Evolutionary conservation across 306 rosid genomes (phyloP), one percentile per base, ranked within the genome.

Genomic region (Herpetospermum pedunculosum): DNA sequence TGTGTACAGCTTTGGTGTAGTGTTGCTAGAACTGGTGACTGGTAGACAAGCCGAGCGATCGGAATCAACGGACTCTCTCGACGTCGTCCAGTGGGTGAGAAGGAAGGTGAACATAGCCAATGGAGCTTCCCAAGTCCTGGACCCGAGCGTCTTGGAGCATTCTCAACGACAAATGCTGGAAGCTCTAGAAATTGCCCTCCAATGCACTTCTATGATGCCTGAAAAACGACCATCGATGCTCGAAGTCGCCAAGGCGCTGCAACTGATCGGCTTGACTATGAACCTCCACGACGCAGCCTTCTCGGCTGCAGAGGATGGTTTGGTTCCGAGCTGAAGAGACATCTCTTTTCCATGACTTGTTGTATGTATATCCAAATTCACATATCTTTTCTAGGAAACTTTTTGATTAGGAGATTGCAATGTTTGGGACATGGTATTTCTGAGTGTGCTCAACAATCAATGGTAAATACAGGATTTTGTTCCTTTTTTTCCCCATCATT

Each of bases 11-110:
- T 91, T 88, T 74, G 99, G 99, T 25, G 99, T 94, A 18, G 88
- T 94, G 59, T 73, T 94, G 76, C 75, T 94, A 8, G 98, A 94
- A 90, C 92, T 94, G 73, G 78, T 94, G 78, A 83, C 90, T 4
- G 99, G 99, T 21, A 80, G 92, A 80, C 85, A 80, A 77, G 95
- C 99, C 18, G 97, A 89, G 84, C 37, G 71, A 72, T 34, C 84
- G 15, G 85, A 84, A 50, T 72, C 87, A 59, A 74, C 65, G 2
- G 91, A 85, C 18, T 79, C 92, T 32, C 80, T 94, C 14, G 97
- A 94, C 77, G 85, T 94, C 32, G 89, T 94, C 63, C 92, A 86
- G 81, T 91, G 96, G 99, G 99, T 94, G 50, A 80, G 99, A 63
- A 80, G 99, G 78, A 94, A 90, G 88, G 99, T 91, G 73, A 94